phyloP scores from a whole-genome alignment of 2,329 filamentous ascomycete genomes.

The Aureobasidium zeae region DNA sequence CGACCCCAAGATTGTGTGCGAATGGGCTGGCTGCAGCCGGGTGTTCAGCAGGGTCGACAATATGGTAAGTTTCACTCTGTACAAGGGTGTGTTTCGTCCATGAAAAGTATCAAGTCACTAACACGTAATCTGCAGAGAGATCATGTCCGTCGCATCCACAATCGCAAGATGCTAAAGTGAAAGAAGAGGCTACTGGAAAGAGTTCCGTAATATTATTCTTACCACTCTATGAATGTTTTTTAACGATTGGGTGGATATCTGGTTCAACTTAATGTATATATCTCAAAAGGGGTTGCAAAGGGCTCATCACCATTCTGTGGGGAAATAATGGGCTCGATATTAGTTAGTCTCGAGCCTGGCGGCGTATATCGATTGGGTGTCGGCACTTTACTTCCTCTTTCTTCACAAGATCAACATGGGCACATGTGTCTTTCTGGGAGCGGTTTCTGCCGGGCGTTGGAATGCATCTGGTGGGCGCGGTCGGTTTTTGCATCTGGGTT shows the following conservation, averaged over 20 bases:
- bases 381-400: no score
- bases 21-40: slow-evolving; percentile 48
- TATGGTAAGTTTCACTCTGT: slow-evolving; percentile 39
- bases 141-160: slow-evolving; percentile 22
- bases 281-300: slow-evolving; percentile 1
- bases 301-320: no score
- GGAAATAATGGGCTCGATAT: no score
- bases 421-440: no score
- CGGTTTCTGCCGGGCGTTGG: no score
- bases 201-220: neutral
- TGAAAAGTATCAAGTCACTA: slow-evolving; percentile 12
- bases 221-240: no score
- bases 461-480: no score
- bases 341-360: no score
- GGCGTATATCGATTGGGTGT: slow-evolving; percentile 3
- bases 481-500: no score
- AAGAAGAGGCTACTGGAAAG: slow-evolving; percentile 7
- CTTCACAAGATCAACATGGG: no score
- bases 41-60: slow-evolving; percentile 55
- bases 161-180: slow-evolving; percentile 13
- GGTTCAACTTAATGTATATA: slow-evolving; percentile 8
- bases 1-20: slow-evolving; percentile 50
- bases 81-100: neutral
- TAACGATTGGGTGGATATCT: neutral
- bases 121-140: slow-evolving; percentile 18